phyloP scores from a whole-genome alignment of 306 rosid genomes.

The Quercus berberidifolia region DNA sequence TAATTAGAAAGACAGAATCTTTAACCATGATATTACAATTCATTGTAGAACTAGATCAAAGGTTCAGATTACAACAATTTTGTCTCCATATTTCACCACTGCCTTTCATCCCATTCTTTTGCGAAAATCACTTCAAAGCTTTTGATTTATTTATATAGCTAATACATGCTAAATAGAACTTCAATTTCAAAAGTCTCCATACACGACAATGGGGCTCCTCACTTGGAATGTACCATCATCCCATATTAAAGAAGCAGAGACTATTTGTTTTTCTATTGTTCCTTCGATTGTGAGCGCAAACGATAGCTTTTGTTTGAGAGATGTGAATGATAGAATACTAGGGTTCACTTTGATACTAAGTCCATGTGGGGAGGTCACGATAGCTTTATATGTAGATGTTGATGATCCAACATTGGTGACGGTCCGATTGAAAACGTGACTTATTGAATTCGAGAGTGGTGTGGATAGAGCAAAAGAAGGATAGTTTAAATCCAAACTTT shows the following conservation, averaged over 20 bases:
- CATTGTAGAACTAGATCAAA: too few species aligned
- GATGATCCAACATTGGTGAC: slow-evolving; percentile 9
- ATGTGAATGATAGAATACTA: slow-evolving; percentile 21
- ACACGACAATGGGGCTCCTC: slow-evolving; percentile 34
- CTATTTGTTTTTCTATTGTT: neutral
- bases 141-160: neutral
- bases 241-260: slow-evolving; percentile 35
- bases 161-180: slow-evolving; percentile 12
- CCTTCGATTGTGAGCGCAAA: slow-evolving; percentile 28
- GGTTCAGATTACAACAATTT: too few species aligned
- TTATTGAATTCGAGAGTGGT: neutral
- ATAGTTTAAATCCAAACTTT: slow-evolving; percentile 32
- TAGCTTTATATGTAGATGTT: slow-evolving; percentile 1
- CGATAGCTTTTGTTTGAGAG: slow-evolving; percentile 22
- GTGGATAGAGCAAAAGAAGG: slow-evolving; percentile 40
- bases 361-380: neutral
- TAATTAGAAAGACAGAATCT: too few species aligned
- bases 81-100: too few species aligned
- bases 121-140: neutral
- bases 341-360: slow-evolving; percentile 31
- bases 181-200: slow-evolving; percentile 12
- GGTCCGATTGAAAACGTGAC: neutral
- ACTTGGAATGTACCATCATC: slow-evolving; percentile 30
- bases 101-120: too few species aligned
- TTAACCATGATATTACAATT: too few species aligned